Evolutionary conservation across 805 yeast species (phyloP).

Genomic region (Candida manassasensis): DNA sequence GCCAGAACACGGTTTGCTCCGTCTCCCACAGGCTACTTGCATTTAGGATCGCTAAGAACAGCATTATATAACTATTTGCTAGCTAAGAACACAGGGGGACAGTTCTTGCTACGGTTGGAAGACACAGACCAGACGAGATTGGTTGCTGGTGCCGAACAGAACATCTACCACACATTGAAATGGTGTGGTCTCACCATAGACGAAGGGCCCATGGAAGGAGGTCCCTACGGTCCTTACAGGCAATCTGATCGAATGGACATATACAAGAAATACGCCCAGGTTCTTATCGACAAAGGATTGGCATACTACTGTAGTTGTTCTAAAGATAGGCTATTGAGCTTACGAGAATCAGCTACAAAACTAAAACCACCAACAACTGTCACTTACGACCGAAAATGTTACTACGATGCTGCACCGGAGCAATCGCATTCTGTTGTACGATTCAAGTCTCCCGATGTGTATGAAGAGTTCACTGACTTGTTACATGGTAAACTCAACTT

Average conservation of each 20-base stretch:
- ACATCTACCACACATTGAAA: slow-evolving; percentile 65
- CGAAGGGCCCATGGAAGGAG: slow-evolving; percentile 71
- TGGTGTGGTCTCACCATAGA: slow-evolving; percentile 79
- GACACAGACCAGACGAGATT: slow-evolving; percentile 87
- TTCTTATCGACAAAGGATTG: slow-evolving; percentile 54
- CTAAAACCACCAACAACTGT: slow-evolving; percentile 87
- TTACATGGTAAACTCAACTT: slow-evolving; percentile 73
- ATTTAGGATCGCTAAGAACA: slow-evolving; percentile 88
- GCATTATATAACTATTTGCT: slow-evolving; percentile 84
- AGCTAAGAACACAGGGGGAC: slow-evolving; percentile 77
- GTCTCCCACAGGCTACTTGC: slow-evolving; percentile 95
- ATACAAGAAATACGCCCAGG: slow-evolving; percentile 56
- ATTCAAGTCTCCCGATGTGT: slow-evolving; percentile 68
- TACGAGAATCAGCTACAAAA: slow-evolving; percentile 69
- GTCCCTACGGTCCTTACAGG: slow-evolving; percentile 66
- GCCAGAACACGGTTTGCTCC: slow-evolving; percentile 95
- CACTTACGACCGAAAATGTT: slow-evolving; percentile 84
- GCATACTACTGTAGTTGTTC: slow-evolving; percentile 90
- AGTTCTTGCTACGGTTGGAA: slow-evolving; percentile 77
- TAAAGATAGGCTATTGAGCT: slow-evolving; percentile 63
- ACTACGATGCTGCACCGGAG: slow-evolving; percentile 25
- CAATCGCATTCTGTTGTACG: slow-evolving; percentile 57
- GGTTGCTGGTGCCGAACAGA: slow-evolving; percentile 77
- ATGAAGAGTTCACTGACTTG: slow-evolving; percentile 65
- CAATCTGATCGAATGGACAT: slow-evolving; percentile 77